These are phyloP conservation scores for Nissolia schottii DNA, from an alignment of 306 rosid genomes.

Conservation along the genomic window DNA sequence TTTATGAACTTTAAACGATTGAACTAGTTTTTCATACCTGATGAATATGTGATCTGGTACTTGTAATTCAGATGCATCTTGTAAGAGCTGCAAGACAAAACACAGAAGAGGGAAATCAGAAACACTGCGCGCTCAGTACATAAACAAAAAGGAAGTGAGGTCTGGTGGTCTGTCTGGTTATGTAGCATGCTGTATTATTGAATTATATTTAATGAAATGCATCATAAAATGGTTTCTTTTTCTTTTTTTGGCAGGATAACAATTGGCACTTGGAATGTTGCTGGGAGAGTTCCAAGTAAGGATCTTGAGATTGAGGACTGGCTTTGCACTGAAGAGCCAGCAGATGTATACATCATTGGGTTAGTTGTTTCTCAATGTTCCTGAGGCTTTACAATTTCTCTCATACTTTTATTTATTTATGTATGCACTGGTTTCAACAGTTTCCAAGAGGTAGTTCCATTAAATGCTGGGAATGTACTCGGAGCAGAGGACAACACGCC, in stretches of 20 bases:
- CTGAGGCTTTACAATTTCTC: neutral
- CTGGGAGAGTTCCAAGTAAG: constrained; percentile 65
- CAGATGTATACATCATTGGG: constrained; percentile 91
- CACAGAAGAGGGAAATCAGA: constrained; percentile 93
- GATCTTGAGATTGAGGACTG: constrained; percentile 78
- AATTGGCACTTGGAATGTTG: constrained; percentile 91
- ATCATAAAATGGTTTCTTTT: constrained; percentile 29
- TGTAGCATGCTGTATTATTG: neutral
- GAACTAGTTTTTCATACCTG: neutral
- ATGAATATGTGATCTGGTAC: neutral
- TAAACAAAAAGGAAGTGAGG: constrained; percentile 88
- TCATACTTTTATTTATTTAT: neutral
- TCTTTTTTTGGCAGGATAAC: constrained; percentile 79
- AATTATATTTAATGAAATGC: constrained; percentile 17
- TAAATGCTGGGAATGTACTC: constrained; percentile 90
- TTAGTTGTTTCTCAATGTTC: constrained; percentile 30
- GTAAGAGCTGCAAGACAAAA: constrained; percentile 34
- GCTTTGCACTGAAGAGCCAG: constrained; percentile 65
- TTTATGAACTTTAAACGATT: constrained; percentile 19
- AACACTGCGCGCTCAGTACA: constrained; percentile 84
- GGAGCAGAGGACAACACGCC: constrained; percentile 91
- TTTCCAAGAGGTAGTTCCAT: constrained; percentile 92
- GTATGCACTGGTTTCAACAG: constrained; percentile 33
- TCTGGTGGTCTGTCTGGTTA: constrained; percentile 28
- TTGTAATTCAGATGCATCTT: constrained; percentile 43